Evolutionary conservation across 768 basidiomycete species (phyloP), one percentile per base, ranked within the genome.

Genomic region (Asterophora parasitica): DNA sequence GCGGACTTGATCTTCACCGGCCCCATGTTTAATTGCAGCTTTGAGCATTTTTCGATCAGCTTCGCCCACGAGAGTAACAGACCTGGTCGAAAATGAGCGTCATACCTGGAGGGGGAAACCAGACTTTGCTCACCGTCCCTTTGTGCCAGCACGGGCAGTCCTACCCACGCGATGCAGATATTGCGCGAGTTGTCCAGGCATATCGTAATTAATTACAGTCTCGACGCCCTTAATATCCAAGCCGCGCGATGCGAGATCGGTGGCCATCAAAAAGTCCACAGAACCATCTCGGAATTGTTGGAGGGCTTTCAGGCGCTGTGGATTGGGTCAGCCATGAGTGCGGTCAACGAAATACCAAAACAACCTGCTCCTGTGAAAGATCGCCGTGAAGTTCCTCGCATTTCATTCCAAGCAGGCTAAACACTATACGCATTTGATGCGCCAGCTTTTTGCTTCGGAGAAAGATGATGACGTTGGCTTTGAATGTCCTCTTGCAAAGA

Each of bases 151-250:
- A 61, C 96, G 85, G 23, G 96, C 96, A 41, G 96, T 99, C 62
- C 96, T 80, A 57, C 96, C 96, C 17, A 98, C 95, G 50, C 96
- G 88, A 65, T 99, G 96, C 27, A 97, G 78, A 67, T 99, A 99
- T 58, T 93, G 92, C 7, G 89, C 82, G 28, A 97, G 71, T 60
- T 93, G 88, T 15, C 81, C 78, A 8, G 96, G 96, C 95, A 98
- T 96, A 63, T 99, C 96, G 62, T 94, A 98, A 66, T 99, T 99
- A 64, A 99, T 93, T 52, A 99, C 92, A 2, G 92, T 93, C 61
- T 98, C 91, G 19, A 97, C 85, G 12, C 94, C 94, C 63, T 94
- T 95, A 73, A 99, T 96, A 68, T 98, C 95, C 23, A 99, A 76
- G 66, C 96, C 91, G 51, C 93, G 83, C 46, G 93, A 89, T 27